Evolutionary conservation across 495 filamentous ascomycete genomes (phyloP).

Genomic region (Tuber magnatum): DNA sequence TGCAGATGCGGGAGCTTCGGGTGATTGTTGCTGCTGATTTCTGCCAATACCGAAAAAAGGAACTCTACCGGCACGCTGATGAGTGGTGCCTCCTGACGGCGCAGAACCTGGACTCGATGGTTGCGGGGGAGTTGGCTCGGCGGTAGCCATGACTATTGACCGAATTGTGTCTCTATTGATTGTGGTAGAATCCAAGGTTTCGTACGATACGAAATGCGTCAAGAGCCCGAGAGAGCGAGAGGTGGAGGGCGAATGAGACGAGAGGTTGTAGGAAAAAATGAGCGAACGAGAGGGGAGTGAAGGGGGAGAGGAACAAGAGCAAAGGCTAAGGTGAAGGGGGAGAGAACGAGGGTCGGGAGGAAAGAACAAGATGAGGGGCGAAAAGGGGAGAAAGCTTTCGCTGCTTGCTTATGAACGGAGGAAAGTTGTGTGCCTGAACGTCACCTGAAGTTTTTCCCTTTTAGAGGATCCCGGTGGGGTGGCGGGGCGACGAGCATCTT

Average conservation of each 20-base stretch:
- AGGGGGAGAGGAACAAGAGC: neutral
- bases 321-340: neutral
- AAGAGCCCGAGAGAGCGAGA: neutral
- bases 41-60: conserved; percentile 23
- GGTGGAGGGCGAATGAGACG: neutral
- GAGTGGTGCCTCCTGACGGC: conserved; percentile 13
- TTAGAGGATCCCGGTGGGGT: neutral
- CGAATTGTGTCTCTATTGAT: conserved; percentile 7
- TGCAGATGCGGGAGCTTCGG: conserved; percentile 2
- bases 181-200: conserved; percentile 11
- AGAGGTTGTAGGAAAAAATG: neutral
- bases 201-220: neutral
- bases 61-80: conserved; percentile 18
- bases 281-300: neutral
- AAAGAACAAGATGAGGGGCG: neutral
- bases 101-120: neutral
- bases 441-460: neutral
- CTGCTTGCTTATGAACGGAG: neutral
- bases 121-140: conserved; percentile 18
- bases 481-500: neutral
- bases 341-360: neutral
- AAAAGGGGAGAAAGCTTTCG: neutral
- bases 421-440: conserved; percentile 1
- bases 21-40: conserved; percentile 10
- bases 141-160: conserved; percentile 17